Evolutionary conservation across 2,329 filamentous ascomycete genomes (phyloP).

Genomic region (Leptographium procerum): DNA sequence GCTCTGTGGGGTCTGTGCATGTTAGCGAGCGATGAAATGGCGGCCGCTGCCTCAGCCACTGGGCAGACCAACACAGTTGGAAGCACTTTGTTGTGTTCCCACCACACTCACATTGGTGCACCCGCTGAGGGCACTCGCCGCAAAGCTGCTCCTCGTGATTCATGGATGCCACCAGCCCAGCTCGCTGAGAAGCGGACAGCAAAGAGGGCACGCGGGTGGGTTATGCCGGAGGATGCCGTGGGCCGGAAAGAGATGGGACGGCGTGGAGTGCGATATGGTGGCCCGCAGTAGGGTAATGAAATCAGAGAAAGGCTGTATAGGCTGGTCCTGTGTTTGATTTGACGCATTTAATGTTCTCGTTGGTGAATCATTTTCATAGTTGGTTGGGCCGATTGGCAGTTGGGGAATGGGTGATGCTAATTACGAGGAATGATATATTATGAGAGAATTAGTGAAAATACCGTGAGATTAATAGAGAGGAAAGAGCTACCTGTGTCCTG

Average conservation of each 20-base stretch:
- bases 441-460: neutral
- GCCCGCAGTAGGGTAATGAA: neutral
- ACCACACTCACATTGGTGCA: slow-evolving; percentile 59
- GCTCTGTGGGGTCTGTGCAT: slow-evolving; percentile 66
- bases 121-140: slow-evolving; percentile 61
- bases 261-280: slow-evolving; percentile 48
- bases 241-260: slow-evolving; percentile 61
- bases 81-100: slow-evolving; percentile 29
- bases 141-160: slow-evolving; percentile 58
- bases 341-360: neutral
- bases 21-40: slow-evolving; percentile 23
- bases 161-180: slow-evolving; percentile 66
- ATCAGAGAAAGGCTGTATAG: neutral
- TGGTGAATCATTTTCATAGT: neutral
- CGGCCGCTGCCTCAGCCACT: neutral
- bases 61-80: neutral
- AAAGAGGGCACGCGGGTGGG: slow-evolving; percentile 63
- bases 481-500: neutral
- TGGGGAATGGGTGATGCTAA: neutral
- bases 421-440: neutral
- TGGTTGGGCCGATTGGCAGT: neutral
- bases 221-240: slow-evolving; percentile 62
- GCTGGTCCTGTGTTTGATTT: neutral
- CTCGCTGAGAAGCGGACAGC: slow-evolving; percentile 65
- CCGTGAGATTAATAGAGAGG: neutral